Percentiles rank a stretch among this genome's conserved stretches.
Evolutionary conservation across 2,329 filamentous ascomycete species (phyloP).

Genomic region (Aspergillus viridinutans): DNA sequence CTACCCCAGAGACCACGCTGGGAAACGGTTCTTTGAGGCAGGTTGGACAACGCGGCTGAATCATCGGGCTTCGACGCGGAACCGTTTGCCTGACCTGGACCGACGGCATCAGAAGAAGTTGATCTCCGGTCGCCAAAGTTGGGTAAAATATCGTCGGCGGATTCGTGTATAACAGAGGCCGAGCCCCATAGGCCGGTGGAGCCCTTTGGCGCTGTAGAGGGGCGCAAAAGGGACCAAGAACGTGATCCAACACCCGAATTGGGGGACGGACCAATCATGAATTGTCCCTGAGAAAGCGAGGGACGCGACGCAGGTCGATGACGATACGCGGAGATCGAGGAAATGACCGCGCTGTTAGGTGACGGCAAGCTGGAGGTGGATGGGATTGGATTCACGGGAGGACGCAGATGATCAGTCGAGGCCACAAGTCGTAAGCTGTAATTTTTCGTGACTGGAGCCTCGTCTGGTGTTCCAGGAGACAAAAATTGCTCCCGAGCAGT

Average conservation of each 20-base stretch:
- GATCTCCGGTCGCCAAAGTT: slow-evolving; percentile 31
- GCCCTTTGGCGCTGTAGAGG: slow-evolving; percentile 19
- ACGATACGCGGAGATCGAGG: slow-evolving; percentile 28
- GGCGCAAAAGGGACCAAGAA: slow-evolving; percentile 21
- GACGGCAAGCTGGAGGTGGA: slow-evolving; percentile 23
- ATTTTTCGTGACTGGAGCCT: slow-evolving; percentile 43
- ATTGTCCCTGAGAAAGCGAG: slow-evolving; percentile 22
- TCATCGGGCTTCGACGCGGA: background rate
- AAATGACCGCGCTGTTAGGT: slow-evolving; percentile 17
- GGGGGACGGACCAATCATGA: slow-evolving; percentile 21
- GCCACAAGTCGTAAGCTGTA: slow-evolving; percentile 59
- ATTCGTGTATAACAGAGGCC: slow-evolving; percentile 16
- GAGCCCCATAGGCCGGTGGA: slow-evolving; percentile 37
- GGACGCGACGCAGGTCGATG: slow-evolving; percentile 28
- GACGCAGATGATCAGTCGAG: slow-evolving; percentile 58
- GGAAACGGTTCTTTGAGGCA: slow-evolving; percentile 26
- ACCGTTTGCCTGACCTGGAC: background rate
- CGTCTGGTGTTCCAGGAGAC: slow-evolving; percentile 12
- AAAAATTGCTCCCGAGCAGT: background rate
- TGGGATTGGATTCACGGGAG: slow-evolving; percentile 34
- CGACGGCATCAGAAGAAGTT: slow-evolving; percentile 6
- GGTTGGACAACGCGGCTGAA: slow-evolving; percentile 12
- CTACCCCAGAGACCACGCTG: slow-evolving; percentile 39
- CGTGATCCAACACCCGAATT: slow-evolving; percentile 12
- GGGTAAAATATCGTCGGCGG: slow-evolving; percentile 32